phyloP scores from a whole-genome alignment of 345 rosid genomes.

The Rubroshorea leprosula region DNA sequence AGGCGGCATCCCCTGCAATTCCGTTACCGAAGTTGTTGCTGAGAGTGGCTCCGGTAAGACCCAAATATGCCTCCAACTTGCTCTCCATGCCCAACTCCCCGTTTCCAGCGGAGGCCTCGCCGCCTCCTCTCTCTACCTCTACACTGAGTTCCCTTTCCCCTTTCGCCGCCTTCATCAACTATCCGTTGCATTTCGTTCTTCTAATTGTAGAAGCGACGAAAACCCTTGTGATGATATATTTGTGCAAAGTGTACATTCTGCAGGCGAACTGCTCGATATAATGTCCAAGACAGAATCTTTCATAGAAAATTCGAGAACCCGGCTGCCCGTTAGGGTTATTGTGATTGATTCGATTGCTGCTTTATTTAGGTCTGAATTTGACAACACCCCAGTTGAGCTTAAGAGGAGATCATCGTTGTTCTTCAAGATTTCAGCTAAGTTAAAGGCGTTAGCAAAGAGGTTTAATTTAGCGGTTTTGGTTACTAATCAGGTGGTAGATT shows the following conservation, averaged over 20 bases:
- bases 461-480: slow-evolving; percentile 63
- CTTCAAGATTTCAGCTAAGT: slow-evolving; percentile 61
- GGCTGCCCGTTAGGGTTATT: slow-evolving; percentile 58
- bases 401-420: slow-evolving; percentile 65
- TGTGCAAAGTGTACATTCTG: slow-evolving; percentile 54
- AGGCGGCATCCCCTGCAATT: slow-evolving; percentile 75
- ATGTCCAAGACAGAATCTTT: slow-evolving; percentile 57
- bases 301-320: slow-evolving; percentile 28
- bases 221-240: slow-evolving; percentile 54
- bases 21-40: slow-evolving; percentile 74
- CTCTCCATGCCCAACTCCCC: slow-evolving; percentile 74
- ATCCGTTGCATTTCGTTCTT: slow-evolving; percentile 31
- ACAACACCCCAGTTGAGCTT: slow-evolving; percentile 61
- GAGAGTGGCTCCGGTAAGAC: slow-evolving; percentile 89
- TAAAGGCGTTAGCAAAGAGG: slow-evolving; percentile 61
- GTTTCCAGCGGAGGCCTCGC: slow-evolving; percentile 63
- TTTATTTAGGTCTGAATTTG: slow-evolving; percentile 77
- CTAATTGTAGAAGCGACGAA: slow-evolving; percentile 22
- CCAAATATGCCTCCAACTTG: slow-evolving; percentile 81
- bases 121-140: slow-evolving; percentile 69
- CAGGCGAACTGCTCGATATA: slow-evolving; percentile 68
- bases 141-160: slow-evolving; percentile 75
- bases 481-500: slow-evolving; percentile 89
- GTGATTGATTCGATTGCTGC: slow-evolving; percentile 88
- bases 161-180: slow-evolving; percentile 71